Base-by-base conservation (phyloP, 1,284 basidiomycete species). In the Sutorius eximius region DNA sequence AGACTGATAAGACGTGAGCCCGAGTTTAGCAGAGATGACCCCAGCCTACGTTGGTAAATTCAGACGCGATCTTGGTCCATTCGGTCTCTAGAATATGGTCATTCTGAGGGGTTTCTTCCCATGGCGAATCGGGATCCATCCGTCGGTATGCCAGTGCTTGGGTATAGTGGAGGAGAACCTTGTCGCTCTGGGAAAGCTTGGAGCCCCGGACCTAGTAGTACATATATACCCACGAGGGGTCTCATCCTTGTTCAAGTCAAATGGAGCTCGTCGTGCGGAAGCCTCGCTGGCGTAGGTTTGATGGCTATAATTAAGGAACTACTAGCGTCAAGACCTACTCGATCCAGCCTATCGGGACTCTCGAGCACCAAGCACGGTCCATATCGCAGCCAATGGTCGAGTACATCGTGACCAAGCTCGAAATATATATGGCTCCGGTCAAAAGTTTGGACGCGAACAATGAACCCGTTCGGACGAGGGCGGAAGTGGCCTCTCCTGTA, bases 381-480 rank as follows among this genome's bases (percentile, higher is more conserved):
- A 53, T 24, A 34, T 38, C 56, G 22, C 16, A 56, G 5, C 52
- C 54, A 42, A 34, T 66, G 59, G 13, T 34, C 0, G 52, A 51
- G 42, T 95, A 91, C 76, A 82, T 98, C 61, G 90, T 97, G 56
- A 67, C 74, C 43, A 82, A 85, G 0, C 80, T 98, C 56, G 90
- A 96, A 70, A 69, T 77, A 10, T 77, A 10, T 82, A 95, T 61
- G 92, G 95, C 65, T 80, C 85, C 1, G 68, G 72, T 44, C 77
- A 82, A 3, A 79, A 81, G 6, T 98, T 98, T 79, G 82, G 89
- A 61, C 86, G 89, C 48, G 95, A 97, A 74, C 75, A 83, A 24
- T 95, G 95, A 95, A 71, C 87, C 51, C 82, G 95, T 27, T n/a
- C n/a, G n/a, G 72, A 88, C 16, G 80, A 92, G 63, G 94, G 93